Evolutionary conservation across 2,329 filamentous ascomycete species (phyloP).

Genomic region (Trichoderma atrobrunneum): DNA sequence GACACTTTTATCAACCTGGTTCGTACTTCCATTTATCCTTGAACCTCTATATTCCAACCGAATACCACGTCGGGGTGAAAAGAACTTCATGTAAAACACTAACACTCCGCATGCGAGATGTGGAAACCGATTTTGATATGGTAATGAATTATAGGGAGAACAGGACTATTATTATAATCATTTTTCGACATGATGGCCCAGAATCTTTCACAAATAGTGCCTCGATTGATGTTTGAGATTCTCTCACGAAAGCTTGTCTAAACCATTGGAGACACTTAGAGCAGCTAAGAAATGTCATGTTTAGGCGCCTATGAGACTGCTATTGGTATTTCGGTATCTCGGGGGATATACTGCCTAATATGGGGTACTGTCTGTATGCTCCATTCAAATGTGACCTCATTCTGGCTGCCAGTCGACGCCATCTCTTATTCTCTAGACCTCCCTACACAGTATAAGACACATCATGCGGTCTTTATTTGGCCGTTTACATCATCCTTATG

Average conservation of each 20-base stretch:
- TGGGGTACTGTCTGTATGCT: neutral
- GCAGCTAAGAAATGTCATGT: neutral
- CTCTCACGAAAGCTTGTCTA: neutral
- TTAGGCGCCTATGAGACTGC: neutral
- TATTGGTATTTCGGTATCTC: neutral
- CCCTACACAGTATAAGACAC: neutral
- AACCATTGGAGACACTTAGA: neutral
- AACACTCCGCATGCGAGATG: neutral
- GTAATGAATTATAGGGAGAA: no score
- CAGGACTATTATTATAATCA: neutral
- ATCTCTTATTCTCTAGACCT: neutral
- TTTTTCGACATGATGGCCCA: neutral
- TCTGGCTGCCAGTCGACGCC: neutral
- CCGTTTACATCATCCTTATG: neutral
- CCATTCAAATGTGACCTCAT: neutral
- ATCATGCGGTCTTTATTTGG: neutral
- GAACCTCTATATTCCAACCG: neutral
- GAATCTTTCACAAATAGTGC: neutral
- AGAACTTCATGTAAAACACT: neutral
- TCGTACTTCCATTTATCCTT: neutral
- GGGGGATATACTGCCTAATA: neutral
- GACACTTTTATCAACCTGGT: neutral
- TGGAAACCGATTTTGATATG: neutral
- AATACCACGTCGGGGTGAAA: no score
- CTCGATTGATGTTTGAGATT: neutral